phyloP scores from a whole-genome alignment of 2,329 filamentous ascomycete species.

The Samsoniella hepiali region DNA sequence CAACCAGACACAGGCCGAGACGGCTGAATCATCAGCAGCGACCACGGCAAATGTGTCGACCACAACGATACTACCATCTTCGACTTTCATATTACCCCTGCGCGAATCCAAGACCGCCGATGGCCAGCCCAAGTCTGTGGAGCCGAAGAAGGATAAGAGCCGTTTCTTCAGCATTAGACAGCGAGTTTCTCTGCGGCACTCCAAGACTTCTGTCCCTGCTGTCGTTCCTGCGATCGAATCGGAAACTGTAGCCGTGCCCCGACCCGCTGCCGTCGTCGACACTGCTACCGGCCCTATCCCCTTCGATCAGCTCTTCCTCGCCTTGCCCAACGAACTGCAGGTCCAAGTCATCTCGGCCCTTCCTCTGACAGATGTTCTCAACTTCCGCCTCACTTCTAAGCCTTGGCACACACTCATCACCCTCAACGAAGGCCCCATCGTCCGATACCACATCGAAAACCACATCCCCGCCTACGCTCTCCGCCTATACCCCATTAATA shows the following conservation, averaged over 20 bases:
- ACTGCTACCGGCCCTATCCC: conserved; percentile 35
- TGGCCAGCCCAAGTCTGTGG: conserved; percentile 30
- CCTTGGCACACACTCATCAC: conserved; percentile 59
- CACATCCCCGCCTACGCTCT: conserved; percentile 59
- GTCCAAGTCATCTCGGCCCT: conserved; percentile 59
- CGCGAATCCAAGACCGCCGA: conserved; percentile 38
- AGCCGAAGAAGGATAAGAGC: conserved; percentile 39
- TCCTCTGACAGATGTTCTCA: conserved; percentile 58
- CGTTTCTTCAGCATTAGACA: conserved; percentile 42
- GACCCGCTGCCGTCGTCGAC: background rate
- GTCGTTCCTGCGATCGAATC: conserved; percentile 20
- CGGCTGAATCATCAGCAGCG: conserved; percentile 22
- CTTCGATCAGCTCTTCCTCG: conserved; percentile 56
- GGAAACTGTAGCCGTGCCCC: background rate
- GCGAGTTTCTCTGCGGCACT: conserved; percentile 36
- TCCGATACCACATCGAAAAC: conserved; percentile 57
- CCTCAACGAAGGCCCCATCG: conserved; percentile 58
- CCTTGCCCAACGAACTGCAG: conserved; percentile 59
- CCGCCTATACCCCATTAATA: conserved; percentile 55
- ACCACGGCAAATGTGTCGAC: conserved; percentile 23
- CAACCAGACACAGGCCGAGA: conserved; percentile 40
- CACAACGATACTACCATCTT: conserved; percentile 28
- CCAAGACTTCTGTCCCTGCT: conserved; percentile 29
- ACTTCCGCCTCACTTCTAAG: conserved; percentile 55
- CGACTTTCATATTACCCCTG: conserved; percentile 50